A percentile compares a stretch with the other conserved stretches of the same genome.
Evolutionary conservation across 495 filamentous ascomycete species (phyloP).

Genomic region (Umbilicaria muhlenbergii): DNA sequence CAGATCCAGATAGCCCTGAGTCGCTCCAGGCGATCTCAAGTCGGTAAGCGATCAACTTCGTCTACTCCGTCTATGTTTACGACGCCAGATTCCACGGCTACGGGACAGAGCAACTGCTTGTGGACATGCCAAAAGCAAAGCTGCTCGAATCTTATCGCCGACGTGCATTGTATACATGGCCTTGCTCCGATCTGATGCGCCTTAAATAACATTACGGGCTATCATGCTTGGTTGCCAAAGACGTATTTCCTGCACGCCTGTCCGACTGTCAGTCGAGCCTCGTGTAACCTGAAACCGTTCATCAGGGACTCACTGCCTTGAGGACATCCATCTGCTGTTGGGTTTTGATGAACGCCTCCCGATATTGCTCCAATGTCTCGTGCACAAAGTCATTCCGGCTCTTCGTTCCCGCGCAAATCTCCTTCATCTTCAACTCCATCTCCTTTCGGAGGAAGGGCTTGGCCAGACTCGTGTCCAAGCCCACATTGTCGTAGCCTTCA

Average conservation of each 20-base stretch:
- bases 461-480: slow-evolving; percentile 74
- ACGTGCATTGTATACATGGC: no score
- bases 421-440: slow-evolving; percentile 90
- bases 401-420: slow-evolving; percentile 78
- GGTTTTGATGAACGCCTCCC: slow-evolving; percentile 66
- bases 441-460: slow-evolving; percentile 98
- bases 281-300: background rate
- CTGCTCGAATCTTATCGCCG: no score
- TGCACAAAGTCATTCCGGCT: slow-evolving; percentile 57
- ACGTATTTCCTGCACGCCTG: slow-evolving; percentile 33
- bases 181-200: background rate
- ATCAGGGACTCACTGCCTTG: slow-evolving; percentile 41
- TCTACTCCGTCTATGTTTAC: no score
- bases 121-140: no score
- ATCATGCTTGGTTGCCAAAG: slow-evolving; percentile 16
- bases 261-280: background rate
- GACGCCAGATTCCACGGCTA: no score
- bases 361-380: slow-evolving; percentile 71
- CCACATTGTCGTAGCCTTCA: slow-evolving; percentile 84
- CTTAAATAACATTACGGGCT: no score
- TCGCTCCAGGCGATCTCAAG: no score
- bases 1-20: no score
- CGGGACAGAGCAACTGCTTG: no score
- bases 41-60: no score
- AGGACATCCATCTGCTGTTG: slow-evolving; percentile 57